phyloP scores from a whole-genome alignment of 2,329 filamentous ascomycete species.

The Ceratocystis albifundus region DNA sequence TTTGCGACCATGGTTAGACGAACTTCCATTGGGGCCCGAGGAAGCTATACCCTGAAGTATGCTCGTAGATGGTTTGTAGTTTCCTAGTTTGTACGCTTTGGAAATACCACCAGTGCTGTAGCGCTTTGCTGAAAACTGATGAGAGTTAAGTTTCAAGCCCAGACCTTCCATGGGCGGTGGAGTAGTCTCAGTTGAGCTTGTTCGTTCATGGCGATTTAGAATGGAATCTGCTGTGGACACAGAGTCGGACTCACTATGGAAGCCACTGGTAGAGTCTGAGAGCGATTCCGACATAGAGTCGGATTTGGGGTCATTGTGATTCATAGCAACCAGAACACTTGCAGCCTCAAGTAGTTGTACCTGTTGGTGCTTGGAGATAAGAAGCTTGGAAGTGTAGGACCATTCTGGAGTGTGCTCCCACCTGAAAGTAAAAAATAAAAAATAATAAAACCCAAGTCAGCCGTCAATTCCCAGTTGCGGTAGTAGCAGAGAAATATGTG shows the following conservation, averaged over 20 bases:
- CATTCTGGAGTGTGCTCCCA: slow-evolving; percentile 99
- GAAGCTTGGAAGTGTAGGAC: slow-evolving; percentile 90
- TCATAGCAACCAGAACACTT: slow-evolving; percentile 93
- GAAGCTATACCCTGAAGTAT: slow-evolving; percentile 38
- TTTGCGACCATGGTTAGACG: slow-evolving; percentile 50
- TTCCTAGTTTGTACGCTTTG: slow-evolving; percentile 64
- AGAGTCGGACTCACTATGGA: slow-evolving; percentile 70
- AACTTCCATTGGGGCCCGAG: slow-evolving; percentile 28
- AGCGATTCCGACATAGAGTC: slow-evolving; percentile 47
- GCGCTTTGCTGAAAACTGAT: slow-evolving; percentile 43
- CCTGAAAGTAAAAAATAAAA: slow-evolving; percentile 43
- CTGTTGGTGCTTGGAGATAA: slow-evolving; percentile 99
- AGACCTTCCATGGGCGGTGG: slow-evolving; percentile 64
- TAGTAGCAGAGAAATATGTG: neutral
- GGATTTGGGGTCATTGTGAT: slow-evolving; percentile 33
- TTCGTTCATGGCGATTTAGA: slow-evolving; percentile 63
- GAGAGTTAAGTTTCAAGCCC: slow-evolving; percentile 40
- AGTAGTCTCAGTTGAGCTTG: slow-evolving; percentile 84
- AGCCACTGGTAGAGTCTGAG: slow-evolving; percentile 54
- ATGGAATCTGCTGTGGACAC: slow-evolving; percentile 70
- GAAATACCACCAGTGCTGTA: slow-evolving; percentile 52
- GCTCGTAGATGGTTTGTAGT: slow-evolving; percentile 40
- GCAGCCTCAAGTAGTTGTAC: slow-evolving; percentile 94
- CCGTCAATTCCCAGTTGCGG: slow-evolving; percentile 29
- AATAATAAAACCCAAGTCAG: slow-evolving; percentile 32